Evolutionary conservation across 2,329 filamentous ascomycete genomes (phyloP).

Genomic region (Thyridium curvatum): DNA sequence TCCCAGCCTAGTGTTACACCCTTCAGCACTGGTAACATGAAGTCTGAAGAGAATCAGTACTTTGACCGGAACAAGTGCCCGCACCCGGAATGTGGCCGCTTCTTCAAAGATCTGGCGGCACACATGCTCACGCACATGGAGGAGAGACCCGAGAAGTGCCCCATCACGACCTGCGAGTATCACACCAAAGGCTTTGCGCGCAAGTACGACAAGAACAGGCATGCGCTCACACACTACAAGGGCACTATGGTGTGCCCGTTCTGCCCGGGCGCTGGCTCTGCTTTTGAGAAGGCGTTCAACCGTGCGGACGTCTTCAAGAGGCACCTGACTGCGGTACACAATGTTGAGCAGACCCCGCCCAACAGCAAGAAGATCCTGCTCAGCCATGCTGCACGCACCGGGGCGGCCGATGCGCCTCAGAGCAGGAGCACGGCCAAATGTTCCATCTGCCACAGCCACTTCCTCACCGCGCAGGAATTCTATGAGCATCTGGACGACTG

Average conservation of each 20-base stretch:
- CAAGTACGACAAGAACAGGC: constrained; percentile 97
- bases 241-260: constrained; percentile 98
- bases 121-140: constrained; percentile 96
- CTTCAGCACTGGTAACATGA: constrained; percentile 13
- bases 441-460: constrained; percentile 77
- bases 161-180: constrained; percentile 89
- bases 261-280: constrained; percentile 80
- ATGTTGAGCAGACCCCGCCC: constrained; percentile 88
- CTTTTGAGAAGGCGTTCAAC: constrained; percentile 93
- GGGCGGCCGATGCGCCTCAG: constrained; percentile 7
- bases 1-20: constrained; percentile 1
- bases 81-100: constrained; percentile 50
- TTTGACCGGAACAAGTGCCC: constrained; percentile 45
- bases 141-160: constrained; percentile 92
- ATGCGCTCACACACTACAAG: constrained; percentile 95
- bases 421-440: constrained; percentile 65
- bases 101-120: constrained; percentile 64
- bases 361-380: constrained; percentile 72
- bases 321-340: constrained; percentile 86
- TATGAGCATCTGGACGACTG: constrained; percentile 86
- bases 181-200: constrained; percentile 89
- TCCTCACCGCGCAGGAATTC: constrained; percentile 86
- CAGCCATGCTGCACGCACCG: constrained; percentile 13
- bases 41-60: constrained; percentile 19
- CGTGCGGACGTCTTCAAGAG: constrained; percentile 95